Percentiles rank a stretch among this genome's conserved stretches.
Evolutionary conservation across 352 stramenopile species (phyloP).

Genomic region (Albugo candida): DNA sequence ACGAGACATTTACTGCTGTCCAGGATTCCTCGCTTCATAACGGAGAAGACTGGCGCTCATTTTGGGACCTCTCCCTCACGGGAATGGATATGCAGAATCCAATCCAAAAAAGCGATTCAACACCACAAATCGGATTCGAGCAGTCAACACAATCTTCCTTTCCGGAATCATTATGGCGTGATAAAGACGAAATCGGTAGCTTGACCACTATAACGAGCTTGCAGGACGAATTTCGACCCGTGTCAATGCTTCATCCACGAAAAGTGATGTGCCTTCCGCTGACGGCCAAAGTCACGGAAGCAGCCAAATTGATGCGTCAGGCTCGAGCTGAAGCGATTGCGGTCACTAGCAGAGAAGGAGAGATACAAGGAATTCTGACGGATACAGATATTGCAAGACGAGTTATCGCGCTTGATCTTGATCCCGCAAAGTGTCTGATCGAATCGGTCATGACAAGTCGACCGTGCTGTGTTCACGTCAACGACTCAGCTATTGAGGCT

Average conservation of each 20-base stretch:
- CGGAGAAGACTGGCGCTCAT: constrained; percentile 82
- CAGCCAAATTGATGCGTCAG: constrained; percentile 59
- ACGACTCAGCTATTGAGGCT: constrained; percentile 67
- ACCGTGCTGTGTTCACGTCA: constrained; percentile 54
- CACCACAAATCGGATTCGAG: constrained; percentile 21
- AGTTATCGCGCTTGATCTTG: constrained; percentile 60
- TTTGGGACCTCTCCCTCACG: constrained; percentile 79
- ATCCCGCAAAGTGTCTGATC: constrained; percentile 59
- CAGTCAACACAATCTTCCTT: constrained; percentile 5
- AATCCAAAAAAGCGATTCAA: constrained; percentile 25
- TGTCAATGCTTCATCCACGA: constrained; percentile 60
- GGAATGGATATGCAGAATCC: constrained; percentile 12
- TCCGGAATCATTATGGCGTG: neutral
- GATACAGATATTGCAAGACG: constrained; percentile 74
- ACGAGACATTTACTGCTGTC: constrained; percentile 75
- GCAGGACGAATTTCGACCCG: constrained; percentile 39
- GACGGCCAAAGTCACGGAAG: constrained; percentile 72
- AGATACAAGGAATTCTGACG: constrained; percentile 69
- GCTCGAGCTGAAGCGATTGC: constrained; percentile 71
- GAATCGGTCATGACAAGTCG: constrained; percentile 71
- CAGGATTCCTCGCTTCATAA: constrained; percentile 87
- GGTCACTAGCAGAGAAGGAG: constrained; percentile 62
- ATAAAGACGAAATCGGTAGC: constrained; percentile 4
- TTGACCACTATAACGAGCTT: constrained; percentile 21
- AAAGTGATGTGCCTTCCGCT: constrained; percentile 71